phyloP scores from a whole-genome alignment of 1,284 basidiomycete genomes.

The Apiotrichum siamense region DNA sequence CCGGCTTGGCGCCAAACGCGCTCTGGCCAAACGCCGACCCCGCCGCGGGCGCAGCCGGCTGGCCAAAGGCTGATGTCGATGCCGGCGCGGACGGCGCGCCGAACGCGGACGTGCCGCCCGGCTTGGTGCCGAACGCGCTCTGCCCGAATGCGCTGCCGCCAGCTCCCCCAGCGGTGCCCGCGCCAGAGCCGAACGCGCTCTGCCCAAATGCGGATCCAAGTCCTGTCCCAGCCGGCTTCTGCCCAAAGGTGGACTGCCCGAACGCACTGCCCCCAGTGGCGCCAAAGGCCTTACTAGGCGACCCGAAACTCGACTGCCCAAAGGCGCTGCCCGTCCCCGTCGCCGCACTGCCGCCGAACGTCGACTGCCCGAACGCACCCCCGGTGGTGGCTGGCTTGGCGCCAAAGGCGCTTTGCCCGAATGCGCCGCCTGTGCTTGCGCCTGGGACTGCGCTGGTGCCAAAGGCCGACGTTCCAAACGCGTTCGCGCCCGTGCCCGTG shows the following conservation, averaged over 20 bases:
- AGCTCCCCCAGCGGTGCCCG: not conserved
- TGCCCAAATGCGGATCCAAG: slow-evolving; percentile 4
- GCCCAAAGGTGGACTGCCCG: no score
- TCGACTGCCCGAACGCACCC: slow-evolving; percentile 7
- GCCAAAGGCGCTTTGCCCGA: not conserved
- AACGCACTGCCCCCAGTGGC: no score
- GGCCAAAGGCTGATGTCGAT: slow-evolving; percentile 2
- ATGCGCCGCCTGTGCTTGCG: not conserved
- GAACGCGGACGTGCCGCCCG: slow-evolving; percentile 1
- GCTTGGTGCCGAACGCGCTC: slow-evolving; percentile 9
- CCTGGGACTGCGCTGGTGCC: no score
- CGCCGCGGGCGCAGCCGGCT: not conserved
- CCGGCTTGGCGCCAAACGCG: slow-evolving; percentile 17
- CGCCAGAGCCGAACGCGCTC: not conserved
- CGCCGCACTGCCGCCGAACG: not conserved
- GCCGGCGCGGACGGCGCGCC: slow-evolving; percentile 5
- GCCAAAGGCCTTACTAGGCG: no score
- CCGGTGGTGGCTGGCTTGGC: not conserved
- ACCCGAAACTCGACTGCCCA: no score
- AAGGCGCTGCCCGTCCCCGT: no score
- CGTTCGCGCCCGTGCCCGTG: no score
- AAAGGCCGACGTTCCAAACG: not conserved
- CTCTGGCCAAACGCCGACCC: slow-evolving; percentile 6
- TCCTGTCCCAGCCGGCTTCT: no score
- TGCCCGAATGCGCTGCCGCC: slow-evolving; percentile 9